A percentile compares a stretch with the other conserved stretches of the same genome.
Conservation (phyloP, 257 asterid species). For the Solanum okadae region DNA sequence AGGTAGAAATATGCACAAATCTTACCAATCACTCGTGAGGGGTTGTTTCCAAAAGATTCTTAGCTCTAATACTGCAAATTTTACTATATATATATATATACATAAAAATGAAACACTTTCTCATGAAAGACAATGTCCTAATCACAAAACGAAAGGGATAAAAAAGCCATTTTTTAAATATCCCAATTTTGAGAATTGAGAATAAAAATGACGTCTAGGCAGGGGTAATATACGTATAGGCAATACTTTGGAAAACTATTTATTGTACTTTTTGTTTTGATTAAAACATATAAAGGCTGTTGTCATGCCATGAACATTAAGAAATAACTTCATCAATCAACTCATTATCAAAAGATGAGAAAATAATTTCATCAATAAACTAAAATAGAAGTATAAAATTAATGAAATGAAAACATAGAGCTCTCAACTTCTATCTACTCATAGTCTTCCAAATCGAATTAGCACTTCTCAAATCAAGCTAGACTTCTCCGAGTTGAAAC, state of each 20-base stretch:
- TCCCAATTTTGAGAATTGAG: background rate
- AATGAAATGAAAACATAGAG: background rate
- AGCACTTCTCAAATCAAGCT: background rate
- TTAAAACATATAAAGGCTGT: background rate
- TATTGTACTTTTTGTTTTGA: background rate
- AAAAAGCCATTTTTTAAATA: background rate
- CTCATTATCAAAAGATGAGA: background rate
- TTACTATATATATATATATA: too few relatives aligned
- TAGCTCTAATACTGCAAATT: too few relatives aligned
- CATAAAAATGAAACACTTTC: too few relatives aligned
- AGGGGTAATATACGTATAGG: background rate
- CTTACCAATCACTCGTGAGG: background rate
- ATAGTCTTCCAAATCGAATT: background rate
- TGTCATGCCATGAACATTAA: background rate
- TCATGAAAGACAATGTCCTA: background rate
- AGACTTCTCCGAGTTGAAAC: background rate
- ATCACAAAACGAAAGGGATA: background rate
- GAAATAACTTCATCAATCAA: background rate
- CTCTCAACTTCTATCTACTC: background rate
- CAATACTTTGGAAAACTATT: background rate
- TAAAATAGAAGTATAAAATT: background rate
- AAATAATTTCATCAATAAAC: background rate
- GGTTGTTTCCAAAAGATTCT: too few relatives aligned
- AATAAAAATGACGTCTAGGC: background rate
- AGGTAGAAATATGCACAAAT: too few relatives aligned